A percentile compares a stretch with the other conserved stretches of the same genome.
Conservation (phyloP, 345 rosid genomes). For the Moringa oleifera region DNA sequence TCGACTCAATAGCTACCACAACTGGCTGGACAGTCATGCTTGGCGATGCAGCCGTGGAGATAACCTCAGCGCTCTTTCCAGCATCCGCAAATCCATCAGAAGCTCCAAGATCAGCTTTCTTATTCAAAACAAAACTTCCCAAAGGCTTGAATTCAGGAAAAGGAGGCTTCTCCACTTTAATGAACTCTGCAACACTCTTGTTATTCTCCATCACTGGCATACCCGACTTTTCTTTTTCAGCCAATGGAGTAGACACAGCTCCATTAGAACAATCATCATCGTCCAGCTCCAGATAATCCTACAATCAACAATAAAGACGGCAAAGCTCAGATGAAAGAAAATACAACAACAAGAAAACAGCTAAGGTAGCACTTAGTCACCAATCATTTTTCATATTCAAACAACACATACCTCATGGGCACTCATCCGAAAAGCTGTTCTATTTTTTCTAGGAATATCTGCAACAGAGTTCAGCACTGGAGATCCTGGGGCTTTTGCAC, state of each 20-base stretch:
- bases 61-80: constrained; percentile 29
- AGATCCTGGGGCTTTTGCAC: constrained; percentile 25
- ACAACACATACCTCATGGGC: constrained; percentile 63
- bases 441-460: constrained; percentile 32
- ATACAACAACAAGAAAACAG: not conserved
- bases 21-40: constrained; percentile 30
- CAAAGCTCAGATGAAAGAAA: not conserved
- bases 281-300: constrained; percentile 80
- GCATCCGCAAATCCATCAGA: constrained; percentile 27
- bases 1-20: constrained; percentile 23
- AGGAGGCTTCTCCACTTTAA: constrained; percentile 24
- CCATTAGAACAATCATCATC: constrained; percentile 40
- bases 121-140: constrained; percentile 24
- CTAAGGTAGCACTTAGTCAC: not conserved
- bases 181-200: constrained; percentile 30
- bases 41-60: constrained; percentile 25
- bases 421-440: constrained; percentile 64
- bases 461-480: constrained; percentile 25
- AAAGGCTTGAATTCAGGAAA: constrained; percentile 29
- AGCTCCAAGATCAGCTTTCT: constrained; percentile 25
- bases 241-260: constrained; percentile 20
- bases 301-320: constrained; percentile 3
- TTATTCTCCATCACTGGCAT: constrained; percentile 21
- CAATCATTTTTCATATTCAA: not conserved
- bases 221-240: constrained; percentile 34